A percentile compares a stretch with the other conserved stretches of the same genome.
Conservation (phyloP, 305 asterid species). For the Fraxinus sp. region DNA sequence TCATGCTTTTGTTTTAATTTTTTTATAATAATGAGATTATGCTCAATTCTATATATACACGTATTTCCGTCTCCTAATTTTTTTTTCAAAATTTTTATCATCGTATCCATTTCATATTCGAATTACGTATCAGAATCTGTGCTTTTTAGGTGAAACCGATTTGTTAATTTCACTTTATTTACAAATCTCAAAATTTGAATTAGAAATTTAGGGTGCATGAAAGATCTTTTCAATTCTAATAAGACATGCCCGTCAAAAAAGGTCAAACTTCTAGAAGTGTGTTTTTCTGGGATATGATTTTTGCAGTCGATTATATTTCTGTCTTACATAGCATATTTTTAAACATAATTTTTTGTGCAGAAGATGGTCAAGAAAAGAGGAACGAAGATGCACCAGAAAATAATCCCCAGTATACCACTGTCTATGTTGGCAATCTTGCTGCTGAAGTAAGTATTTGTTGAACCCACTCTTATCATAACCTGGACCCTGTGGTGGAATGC, state of each 20-base stretch:
- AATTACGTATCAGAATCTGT: neutral
- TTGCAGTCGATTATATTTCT: neutral
- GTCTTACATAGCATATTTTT: neutral
- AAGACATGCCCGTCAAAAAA: neutral
- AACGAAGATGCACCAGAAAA: constrained; percentile 80
- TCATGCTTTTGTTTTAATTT: too few species aligned
- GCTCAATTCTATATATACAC: too few species aligned
- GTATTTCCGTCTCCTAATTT: too few species aligned
- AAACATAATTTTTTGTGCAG: constrained; percentile 40
- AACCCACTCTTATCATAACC: neutral
- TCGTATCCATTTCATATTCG: neutral
- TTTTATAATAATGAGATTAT: too few species aligned
- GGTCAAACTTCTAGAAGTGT: neutral
- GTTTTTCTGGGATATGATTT: neutral
- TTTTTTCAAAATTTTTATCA: too few species aligned
- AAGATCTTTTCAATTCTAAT: neutral
- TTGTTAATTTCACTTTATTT: neutral
- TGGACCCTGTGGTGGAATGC: constrained; percentile 1
- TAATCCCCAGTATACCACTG: constrained; percentile 85
- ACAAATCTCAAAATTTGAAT: neutral
- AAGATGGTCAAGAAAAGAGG: constrained; percentile 66
- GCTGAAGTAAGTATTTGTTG: constrained; percentile 59
- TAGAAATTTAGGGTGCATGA: neutral
- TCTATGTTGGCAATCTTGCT: constrained; percentile 91
- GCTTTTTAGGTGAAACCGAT: neutral